These are phyloP conservation scores for Pseudodiploospora longispora DNA, from an alignment of 2,329 filamentous ascomycete species.

Conservation along the genomic window DNA sequence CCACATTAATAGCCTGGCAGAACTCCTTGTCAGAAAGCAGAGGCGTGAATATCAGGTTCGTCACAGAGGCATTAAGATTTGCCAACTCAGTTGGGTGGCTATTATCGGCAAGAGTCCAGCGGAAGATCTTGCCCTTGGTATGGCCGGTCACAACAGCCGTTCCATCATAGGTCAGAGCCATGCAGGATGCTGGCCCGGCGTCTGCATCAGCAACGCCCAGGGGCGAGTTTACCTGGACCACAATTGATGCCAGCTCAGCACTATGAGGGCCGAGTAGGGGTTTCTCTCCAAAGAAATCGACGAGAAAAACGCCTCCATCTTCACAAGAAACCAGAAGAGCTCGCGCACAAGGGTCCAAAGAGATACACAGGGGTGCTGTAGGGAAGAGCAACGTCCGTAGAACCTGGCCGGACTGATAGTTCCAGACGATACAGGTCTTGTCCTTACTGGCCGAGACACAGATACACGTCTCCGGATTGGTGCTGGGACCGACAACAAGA, in stretches of 20 bases:
- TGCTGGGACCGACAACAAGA: constrained; percentile 55
- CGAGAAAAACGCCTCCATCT: constrained; percentile 69
- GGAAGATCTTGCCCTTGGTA: constrained; percentile 64
- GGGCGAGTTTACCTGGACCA: constrained; percentile 45
- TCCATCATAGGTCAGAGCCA: constrained; percentile 75
- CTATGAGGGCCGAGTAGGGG: constrained; percentile 46
- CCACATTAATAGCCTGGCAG: constrained; percentile 51
- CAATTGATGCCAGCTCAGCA: constrained; percentile 47
- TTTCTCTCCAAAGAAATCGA: constrained; percentile 60
- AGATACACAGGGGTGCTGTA: constrained; percentile 60
- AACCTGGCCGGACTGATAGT: constrained; percentile 70
- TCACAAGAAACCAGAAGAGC: constrained; percentile 75
- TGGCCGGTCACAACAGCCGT: constrained; percentile 76
- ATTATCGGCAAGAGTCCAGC: constrained; percentile 71
- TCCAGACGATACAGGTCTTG: constrained; percentile 87
- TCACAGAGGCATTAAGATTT: constrained; percentile 73
- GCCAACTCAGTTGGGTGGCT: constrained; percentile 59
- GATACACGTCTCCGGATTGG: constrained; percentile 63
- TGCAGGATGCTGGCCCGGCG: constrained; percentile 55
- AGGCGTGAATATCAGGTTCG: constrained; percentile 68
- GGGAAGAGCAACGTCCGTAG: constrained; percentile 78
- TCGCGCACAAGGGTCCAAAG: constrained; percentile 74
- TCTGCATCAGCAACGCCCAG: constrained; percentile 53
- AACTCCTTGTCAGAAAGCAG: constrained; percentile 38
- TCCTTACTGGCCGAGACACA: constrained; percentile 79